phyloP scores from a whole-genome alignment of 257 asterid species.

The Plantago elongata region DNA sequence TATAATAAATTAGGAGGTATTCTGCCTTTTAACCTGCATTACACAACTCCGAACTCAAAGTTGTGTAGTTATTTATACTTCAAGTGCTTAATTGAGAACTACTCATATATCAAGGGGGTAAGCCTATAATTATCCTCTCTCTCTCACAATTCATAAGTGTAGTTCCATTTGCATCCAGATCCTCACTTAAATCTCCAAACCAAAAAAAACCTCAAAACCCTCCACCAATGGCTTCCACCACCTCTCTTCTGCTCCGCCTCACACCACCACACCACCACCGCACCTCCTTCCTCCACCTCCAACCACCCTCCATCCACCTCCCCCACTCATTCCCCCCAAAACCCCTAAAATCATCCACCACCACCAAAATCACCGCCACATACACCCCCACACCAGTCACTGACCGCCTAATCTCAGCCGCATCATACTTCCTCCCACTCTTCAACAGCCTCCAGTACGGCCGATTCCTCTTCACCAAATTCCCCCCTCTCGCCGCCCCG shows the following conservation, averaged over 20 bases:
- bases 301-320: constrained; percentile 12
- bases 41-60: no score
- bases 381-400: constrained; percentile 63
- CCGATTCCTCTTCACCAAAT: constrained; percentile 70
- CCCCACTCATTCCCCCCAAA: constrained; percentile 30
- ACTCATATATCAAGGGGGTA: no score
- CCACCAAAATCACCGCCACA: constrained; percentile 22
- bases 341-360: neutral
- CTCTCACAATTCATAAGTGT: no score
- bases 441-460: constrained; percentile 91
- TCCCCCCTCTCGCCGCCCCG: constrained; percentile 61
- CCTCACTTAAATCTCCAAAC: neutral
- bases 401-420: constrained; percentile 89
- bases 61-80: no score
- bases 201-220: constrained; percentile 3
- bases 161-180: no score
- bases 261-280: constrained; percentile 20
- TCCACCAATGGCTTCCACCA: constrained; percentile 44
- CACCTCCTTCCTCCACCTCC: neutral
- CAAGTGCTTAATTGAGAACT: no score
- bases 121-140: no score
- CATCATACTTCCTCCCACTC: constrained; percentile 83
- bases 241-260: constrained; percentile 56
- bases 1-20: no score
- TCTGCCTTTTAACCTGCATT: no score